Evolutionary conservation across 2,329 filamentous ascomycete species (phyloP), one percentile per base, ranked within the genome.

Genomic region (Didymosphaeria variabile): DNA sequence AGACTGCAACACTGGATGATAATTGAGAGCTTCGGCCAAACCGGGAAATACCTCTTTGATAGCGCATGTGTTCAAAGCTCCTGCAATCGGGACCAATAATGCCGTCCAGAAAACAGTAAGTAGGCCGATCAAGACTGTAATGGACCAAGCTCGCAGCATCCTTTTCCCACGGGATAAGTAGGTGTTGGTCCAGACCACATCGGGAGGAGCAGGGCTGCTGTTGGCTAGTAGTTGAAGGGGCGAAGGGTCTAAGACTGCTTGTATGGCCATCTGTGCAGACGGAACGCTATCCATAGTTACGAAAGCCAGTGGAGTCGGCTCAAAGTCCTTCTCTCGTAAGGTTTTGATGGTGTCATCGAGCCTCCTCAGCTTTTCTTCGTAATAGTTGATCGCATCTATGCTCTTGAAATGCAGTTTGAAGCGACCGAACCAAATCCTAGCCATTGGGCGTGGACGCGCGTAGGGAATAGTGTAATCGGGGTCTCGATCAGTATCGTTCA

Each of bases 271-370:
- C 81, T 99, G 95, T 65, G 87, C 88, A 21, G 94, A 90, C 15
- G 94, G 92, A 53, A 97, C 95, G 3, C 93, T 95, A 80, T 97
- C 92, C 93, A 99, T 96, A 0, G 95, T 98, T 42, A 99, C 92
- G 77, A 99, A 97, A 0, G 96, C 96, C 62, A 96, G 86, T 52
- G 94, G 90, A 0, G 90, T 94, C 0, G 95, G 85, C 6, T 85
- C 81, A 70, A 93, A 98, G 3, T 91, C 86, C 76, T 92, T 91
- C 71, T 88, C 87, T 31, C 95, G 88, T 12, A 93, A 87, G 8
- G 80, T 79, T 8, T 80, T 78, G 54, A 99, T 92, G 66, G 89
- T 85, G 52, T 92, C 90, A 67, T 99, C 94, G 2, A 96, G 78
- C 17, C 86, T 85, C 29, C 91, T 89, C 38, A 99, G 85, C 74